These are phyloP conservation scores for Aegilops umbellulata DNA, from an alignment of 176 grass and related monocot genomes.

Conservation along the genomic window DNA sequence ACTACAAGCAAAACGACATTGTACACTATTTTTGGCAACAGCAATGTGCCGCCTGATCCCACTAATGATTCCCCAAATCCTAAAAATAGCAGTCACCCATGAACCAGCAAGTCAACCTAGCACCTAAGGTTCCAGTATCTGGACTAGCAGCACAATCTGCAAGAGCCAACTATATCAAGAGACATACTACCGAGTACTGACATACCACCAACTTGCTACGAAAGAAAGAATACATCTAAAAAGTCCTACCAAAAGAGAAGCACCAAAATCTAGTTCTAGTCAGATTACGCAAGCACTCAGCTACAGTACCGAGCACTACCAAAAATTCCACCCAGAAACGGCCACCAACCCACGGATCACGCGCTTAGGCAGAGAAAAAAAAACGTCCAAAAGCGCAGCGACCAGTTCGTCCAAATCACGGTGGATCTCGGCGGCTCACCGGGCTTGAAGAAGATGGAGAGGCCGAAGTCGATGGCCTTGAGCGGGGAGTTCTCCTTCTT, in stretches of 20 bases:
- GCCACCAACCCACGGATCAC: conserved; percentile 35
- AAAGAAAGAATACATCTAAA: conserved; percentile 13
- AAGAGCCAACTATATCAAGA: neutral
- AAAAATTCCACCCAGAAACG: conserved; percentile 14
- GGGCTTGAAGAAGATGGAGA: conserved; percentile 99
- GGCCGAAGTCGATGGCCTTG: conserved; percentile 97
- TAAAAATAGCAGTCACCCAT: conserved; percentile 29
- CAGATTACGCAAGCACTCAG: conserved; percentile 36
- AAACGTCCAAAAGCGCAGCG: conserved; percentile 15
- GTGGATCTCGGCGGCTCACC: conserved; percentile 45
- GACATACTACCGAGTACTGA: neutral
- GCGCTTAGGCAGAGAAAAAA: neutral
- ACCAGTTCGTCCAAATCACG: conserved; percentile 18
- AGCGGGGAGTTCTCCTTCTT: conserved; percentile 99
- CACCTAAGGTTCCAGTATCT: conserved; percentile 33
- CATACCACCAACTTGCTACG: conserved; percentile 7
- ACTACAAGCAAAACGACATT: neutral
- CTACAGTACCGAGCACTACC: conserved; percentile 2
- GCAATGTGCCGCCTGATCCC: conserved; percentile 13
- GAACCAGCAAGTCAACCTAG: conserved; percentile 25
- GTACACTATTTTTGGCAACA: conserved; percentile 18
- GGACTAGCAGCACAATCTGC: neutral
- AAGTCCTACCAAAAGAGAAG: conserved; percentile 23
- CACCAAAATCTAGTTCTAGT: neutral
- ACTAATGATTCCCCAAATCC: conserved; percentile 24